Percentiles rank a stretch among this genome's conserved stretches.
Evolutionary conservation across 2,329 filamentous ascomycete genomes (phyloP).

Genomic region (Diaporthe sp.): DNA sequence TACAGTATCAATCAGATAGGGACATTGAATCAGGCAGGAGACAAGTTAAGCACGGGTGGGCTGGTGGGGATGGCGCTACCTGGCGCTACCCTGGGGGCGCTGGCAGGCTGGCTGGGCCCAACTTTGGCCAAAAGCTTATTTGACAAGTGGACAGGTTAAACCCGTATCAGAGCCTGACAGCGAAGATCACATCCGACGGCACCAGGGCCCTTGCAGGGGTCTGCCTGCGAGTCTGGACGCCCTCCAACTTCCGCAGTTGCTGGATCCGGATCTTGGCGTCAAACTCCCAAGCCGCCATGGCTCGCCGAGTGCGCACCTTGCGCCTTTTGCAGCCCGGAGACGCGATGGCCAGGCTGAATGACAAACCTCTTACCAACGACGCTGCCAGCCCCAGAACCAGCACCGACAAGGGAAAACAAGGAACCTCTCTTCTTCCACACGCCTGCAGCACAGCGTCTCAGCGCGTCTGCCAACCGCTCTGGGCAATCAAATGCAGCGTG

Average conservation of each 20-base stretch:
- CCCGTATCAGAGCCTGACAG: constrained; percentile 26
- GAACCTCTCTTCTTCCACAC: neutral
- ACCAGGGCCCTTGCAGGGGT: constrained; percentile 10
- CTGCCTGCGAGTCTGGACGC: neutral
- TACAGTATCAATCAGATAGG: constrained; percentile 3
- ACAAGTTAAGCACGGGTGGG: constrained; percentile 1
- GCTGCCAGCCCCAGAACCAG: neutral
- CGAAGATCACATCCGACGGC: constrained; percentile 26
- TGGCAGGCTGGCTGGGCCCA: neutral
- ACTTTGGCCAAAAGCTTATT: constrained; percentile 20
- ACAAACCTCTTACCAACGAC: constrained; percentile 24
- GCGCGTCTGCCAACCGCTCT: constrained; percentile 10
- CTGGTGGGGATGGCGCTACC: neutral
- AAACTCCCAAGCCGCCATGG: constrained; percentile 19
- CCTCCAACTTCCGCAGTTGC: constrained; percentile 29
- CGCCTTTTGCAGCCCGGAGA: neutral
- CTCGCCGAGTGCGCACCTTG: neutral
- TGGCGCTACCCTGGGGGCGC: neutral
- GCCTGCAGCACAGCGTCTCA: constrained; percentile 11
- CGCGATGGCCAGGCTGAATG: constrained; percentile 11
- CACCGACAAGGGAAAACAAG: neutral
- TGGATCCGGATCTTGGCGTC: constrained; percentile 23
- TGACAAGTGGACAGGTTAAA: neutral
- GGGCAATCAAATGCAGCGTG: constrained; percentile 2
- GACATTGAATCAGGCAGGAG: constrained; percentile 23